Evolutionary conservation across 371 early-diverging fungal genomes (phyloP).

Genomic region (Homolaphlyctis polyrhiza): DNA sequence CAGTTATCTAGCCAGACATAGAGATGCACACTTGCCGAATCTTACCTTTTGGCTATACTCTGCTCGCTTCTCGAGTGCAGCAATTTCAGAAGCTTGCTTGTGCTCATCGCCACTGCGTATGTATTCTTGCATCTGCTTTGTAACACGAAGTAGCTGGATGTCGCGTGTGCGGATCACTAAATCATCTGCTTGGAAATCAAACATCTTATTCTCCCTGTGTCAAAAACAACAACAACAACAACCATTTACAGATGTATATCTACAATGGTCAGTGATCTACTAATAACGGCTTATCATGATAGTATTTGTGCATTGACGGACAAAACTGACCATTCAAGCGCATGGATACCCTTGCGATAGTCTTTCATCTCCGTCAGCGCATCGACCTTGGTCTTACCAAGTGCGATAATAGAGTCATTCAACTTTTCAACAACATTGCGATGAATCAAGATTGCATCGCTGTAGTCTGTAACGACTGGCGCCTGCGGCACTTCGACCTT

Average conservation of each 20-base stretch:
- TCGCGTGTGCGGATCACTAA: conserved; percentile 43
- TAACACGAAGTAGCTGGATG: conserved; percentile 52
- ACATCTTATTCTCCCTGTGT: conserved; percentile 51
- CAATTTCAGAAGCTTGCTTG: conserved; percentile 42
- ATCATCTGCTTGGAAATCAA: conserved; percentile 55
- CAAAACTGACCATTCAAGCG: conserved; percentile 45
- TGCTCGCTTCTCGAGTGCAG: conserved; percentile 37
- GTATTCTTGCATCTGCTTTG: conserved; percentile 58
- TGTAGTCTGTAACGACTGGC: conserved; percentile 54
- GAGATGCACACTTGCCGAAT: background rate
- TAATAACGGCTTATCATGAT: background rate
- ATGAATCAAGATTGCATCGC: conserved; percentile 44
- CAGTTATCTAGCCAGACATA: too few species aligned
- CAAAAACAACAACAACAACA: too few species aligned
- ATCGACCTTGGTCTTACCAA: conserved; percentile 47
- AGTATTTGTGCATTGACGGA: background rate
- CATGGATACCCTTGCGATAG: conserved; percentile 53
- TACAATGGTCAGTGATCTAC: background rate
- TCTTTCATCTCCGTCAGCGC: conserved; percentile 56
- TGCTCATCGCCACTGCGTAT: conserved; percentile 45
- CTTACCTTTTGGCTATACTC: conserved; percentile 39
- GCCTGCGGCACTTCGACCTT: conserved; percentile 53
- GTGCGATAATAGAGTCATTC: conserved; percentile 38
- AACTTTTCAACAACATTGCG: conserved; percentile 40
- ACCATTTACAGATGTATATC: background rate